Evolutionary conservation across 495 filamentous ascomycete species (phyloP), one percentile per base, ranked within the genome.

Genomic region (Hapsidospora chrysogenum): DNA sequence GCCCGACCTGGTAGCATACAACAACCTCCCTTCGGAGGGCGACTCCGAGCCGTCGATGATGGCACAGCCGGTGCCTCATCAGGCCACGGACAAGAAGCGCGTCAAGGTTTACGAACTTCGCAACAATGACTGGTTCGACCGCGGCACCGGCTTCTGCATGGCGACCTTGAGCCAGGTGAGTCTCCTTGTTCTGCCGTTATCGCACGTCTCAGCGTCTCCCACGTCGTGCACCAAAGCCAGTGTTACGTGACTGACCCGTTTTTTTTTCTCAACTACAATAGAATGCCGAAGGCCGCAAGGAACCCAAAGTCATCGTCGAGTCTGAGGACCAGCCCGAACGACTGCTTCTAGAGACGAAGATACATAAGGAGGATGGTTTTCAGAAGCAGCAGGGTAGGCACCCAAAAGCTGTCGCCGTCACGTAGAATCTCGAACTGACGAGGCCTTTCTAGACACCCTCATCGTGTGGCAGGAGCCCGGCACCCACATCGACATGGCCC

Each of bases 21-120:
- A 23, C 17, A 46, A 44, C 44, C 44, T 48, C 40, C 49, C 42
- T 29, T 29, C 49, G 41, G 53, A 57, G 45, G 47, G 37, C 53
- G 57, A 54, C 33, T 39, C 49, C 45, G 50, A 56, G 45, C 58
- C 63, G 49, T 57, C 61, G 69, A 69, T 62, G 55, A 93, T 92
- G 85, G 85, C 86, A 70, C 76, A 86, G 68, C 72, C 78, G 49
- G 72, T 84, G 63, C 72, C 72, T 65, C 69, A 72, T 66, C 77
- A 79, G 57, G 71, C 78, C 49, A 76, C 78, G 63, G 82, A 86
- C 58, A 84, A 80, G 70, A 92, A 86, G 67, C 80, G 89, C 66
- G 89, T 97, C 47, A 97, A 97, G 66, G 89, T 97, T 46, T 97
- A 97, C 57, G 89, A 97, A 62, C 70, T 97, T 42, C 82, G 78